Base-by-base conservation (phyloP, 495 filamentous ascomycete species). In the Aspergillus funiculosus region DNA sequence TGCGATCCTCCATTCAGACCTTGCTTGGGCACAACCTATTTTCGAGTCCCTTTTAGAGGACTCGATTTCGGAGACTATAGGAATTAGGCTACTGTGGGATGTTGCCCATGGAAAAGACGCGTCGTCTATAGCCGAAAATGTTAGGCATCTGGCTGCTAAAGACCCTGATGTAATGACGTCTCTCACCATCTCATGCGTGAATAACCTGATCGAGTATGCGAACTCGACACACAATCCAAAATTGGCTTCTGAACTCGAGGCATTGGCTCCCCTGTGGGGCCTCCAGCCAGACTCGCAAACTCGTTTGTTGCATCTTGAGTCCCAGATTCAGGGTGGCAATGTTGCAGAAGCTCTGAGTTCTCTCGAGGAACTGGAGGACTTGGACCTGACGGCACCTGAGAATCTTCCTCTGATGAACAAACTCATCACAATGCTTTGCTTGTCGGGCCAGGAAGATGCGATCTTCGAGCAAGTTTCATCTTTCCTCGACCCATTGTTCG, bases 81-180 rank as follows among this genome's bases (percentile, higher is more conserved):
- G 89, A 51, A 72, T 83, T 22, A 66, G 83, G 5, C 73, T 95
- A 30, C 76, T 85, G 36, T 94, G 86, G 85, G 80, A 86, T 19
- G 83, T 82, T 9, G 73, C 82, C 9, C 76, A 82, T 48, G 82
- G 81, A 6, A 83, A 78, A 57, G 78, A 79, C 8, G 79, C 84
- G 4, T 78, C 85, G 51, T 80, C 83, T 34, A 71, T 94, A 22
- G 79, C 79, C 39, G 69, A 75, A 35, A 85, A 72, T 4, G 70
- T 82, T 35, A 82, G 87, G 72, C 50, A 57, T 5, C 65, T 74
- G 48, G 61, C 58, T 5, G 71, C 72, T 11, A 55, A 63, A 22
- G 59, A 74, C 24, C 63, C 61, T 15, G 57, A 57, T 2, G 48
- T 64, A 27, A 56, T 57, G 13, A 24, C 67, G 9, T 63, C 63